Base-by-base conservation (phyloP, 2,329 filamentous ascomycete species). In the Blumeriella jaapii region DNA sequence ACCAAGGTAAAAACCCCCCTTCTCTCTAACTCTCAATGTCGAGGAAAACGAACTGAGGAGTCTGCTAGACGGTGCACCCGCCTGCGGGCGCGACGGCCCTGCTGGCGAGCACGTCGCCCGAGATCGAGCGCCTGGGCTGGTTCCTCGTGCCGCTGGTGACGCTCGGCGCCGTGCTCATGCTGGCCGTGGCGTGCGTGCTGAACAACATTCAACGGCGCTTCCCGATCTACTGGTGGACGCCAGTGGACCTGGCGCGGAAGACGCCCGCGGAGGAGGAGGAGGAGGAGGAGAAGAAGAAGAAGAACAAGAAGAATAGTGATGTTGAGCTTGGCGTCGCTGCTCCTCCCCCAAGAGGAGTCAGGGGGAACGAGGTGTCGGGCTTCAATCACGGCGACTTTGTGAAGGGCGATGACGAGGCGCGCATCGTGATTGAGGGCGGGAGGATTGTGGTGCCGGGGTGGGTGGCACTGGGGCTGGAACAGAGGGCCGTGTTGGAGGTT, bases 41-140 rank as follows among this genome's bases (percentile, higher is more conserved):
- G n/a, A n/a, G n/a, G n/a, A n/a, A n/a, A n/a, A n/a, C n/a, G n/a
- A n/a, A n/a, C n/a, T n/a, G n/a, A n/a, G n/a, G n/a, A n/a, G n/a
- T n/a, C n/a, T n/a, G n/a, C n/a, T n/a, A 34, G 34, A 84, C 79
- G 0, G 65, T 82, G 0, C 78, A 86, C 46, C 81, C 81, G 0
- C 82, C 81, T 0, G 81, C 78, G 0, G 81, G 82, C 4, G 80
- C 81, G 6, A 86, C 80, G 1, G 80, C 78, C 0, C 58, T 87
- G 1, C 59, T 86, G 16, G 78, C 78, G 0, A 75, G 79, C 0
- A 64, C 74, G 1, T 71, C 76, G 39, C 59, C 66, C 2, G 59
- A 62, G 1, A 60, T 74, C 1, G 61, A 65, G 7, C 47, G 50
- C 0, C 55, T 85, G 8, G 78, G 79, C n/a, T 86, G 81, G 82